A percentile compares a stretch with the other conserved stretches of the same genome.
Evolutionary conservation across 768 basidiomycete genomes (phyloP).

Genomic region (Sporobolomyces phaffii): DNA sequence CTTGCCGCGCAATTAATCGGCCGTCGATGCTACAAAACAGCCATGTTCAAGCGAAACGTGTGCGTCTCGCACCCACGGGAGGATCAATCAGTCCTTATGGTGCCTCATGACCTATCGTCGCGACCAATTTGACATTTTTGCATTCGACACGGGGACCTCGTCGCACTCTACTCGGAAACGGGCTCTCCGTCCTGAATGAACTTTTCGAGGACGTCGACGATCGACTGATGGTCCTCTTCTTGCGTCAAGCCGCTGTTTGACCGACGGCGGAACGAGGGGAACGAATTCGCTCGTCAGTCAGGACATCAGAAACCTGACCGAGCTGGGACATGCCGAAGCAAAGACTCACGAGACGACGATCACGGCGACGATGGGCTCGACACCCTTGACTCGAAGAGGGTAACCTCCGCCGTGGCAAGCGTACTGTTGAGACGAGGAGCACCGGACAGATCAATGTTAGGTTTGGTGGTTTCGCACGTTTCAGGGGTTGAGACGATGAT

Average conservation of each 20-base stretch:
- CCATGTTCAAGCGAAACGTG: too few relatives aligned
- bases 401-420: conserved; percentile 28
- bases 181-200: conserved; percentile 13
- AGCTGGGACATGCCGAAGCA: neutral
- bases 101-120: too few relatives aligned
- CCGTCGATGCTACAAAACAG: too few relatives aligned
- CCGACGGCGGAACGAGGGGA: neutral
- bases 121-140: too few relatives aligned
- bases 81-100: too few relatives aligned
- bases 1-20: too few relatives aligned
- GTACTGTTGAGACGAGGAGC: conserved; percentile 6
- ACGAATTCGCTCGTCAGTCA: neutral
- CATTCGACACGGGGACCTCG: too few relatives aligned
- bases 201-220: conserved; percentile 22
- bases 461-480: neutral
- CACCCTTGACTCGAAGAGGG: conserved; percentile 28
- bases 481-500: too few relatives aligned
- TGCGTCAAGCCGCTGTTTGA: conserved; percentile 22
- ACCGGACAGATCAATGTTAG: neutral
- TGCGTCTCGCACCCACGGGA: too few relatives aligned
- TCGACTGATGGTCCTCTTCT: conserved; percentile 31
- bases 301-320: neutral
- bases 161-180: neutral
- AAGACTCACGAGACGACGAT: conserved; percentile 16
- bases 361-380: conserved; percentile 25